Conservation (phyloP, 2,329 filamentous ascomycete genomes). For the Aspergillus awamori region DNA sequence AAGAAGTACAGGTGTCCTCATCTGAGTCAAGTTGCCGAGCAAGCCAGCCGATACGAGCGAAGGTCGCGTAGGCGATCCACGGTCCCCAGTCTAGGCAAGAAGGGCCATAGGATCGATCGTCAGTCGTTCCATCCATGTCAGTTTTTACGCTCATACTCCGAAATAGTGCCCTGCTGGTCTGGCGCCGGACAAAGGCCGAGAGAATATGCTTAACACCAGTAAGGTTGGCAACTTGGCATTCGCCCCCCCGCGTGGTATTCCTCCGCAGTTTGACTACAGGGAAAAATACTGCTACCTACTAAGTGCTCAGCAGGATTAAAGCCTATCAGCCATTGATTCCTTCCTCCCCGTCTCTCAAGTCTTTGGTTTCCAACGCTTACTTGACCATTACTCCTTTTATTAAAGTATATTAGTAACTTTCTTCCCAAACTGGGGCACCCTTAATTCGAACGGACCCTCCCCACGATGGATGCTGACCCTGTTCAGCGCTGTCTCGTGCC, state of each 20-base stretch:
- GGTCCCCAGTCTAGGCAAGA: neutral
- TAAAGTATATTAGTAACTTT: neutral
- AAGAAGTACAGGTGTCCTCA: conserved; percentile 12
- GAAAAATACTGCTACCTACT: neutral
- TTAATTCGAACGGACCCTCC: neutral
- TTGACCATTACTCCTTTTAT: too few relatives aligned
- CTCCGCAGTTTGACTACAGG: conserved; percentile 13
- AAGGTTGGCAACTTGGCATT: conserved; percentile 39
- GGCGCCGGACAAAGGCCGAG: conserved; percentile 32
- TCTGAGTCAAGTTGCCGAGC: conserved; percentile 15
- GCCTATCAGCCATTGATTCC: neutral
- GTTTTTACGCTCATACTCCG: conserved; percentile 16
- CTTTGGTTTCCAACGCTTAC: neutral
- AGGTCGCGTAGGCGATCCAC: conserved; percentile 2
- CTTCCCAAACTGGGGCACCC: neutral
- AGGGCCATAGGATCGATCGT: too few relatives aligned
- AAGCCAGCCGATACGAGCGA: conserved; percentile 8
- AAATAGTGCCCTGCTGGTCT: conserved; percentile 18
- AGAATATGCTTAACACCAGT: conserved; percentile 43
- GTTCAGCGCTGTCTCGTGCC: neutral
- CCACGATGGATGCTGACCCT: neutral
- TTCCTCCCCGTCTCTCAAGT: neutral
- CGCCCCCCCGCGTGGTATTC: conserved; percentile 23
- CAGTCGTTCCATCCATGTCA: neutral
- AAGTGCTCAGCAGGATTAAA: neutral